These are phyloP conservation scores for Tylopilus sp. DNA, from an alignment of 768 basidiomycete species.

Conservation along the genomic window DNA sequence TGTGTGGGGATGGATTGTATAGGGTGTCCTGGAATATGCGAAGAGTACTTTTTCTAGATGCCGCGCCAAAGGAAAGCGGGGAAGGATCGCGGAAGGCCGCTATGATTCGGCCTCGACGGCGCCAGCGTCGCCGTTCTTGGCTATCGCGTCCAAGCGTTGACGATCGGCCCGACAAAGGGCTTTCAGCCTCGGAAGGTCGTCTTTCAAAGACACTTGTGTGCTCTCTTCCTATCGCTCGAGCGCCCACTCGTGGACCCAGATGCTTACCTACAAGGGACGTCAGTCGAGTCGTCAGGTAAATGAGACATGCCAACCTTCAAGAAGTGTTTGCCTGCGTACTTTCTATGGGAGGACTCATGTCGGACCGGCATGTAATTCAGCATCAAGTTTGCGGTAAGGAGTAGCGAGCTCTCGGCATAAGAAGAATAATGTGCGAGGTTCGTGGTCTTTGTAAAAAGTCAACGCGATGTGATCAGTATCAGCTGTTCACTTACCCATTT, in stretches of 20 bases:
- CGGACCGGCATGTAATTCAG: conserved; percentile 76
- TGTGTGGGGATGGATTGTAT: conserved; percentile 17
- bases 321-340: conserved; percentile 83
- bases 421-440: conserved; percentile 87
- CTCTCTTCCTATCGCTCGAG: conserved; percentile 68
- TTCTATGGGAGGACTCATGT: conserved; percentile 81
- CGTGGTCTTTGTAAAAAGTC: conserved; percentile 51
- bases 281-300: background rate
- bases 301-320: conserved; percentile 57
- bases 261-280: conserved; percentile 56
- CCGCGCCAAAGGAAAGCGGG: background rate
- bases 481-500: conserved; percentile 69
- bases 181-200: conserved; percentile 44
- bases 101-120: conserved; percentile 19
- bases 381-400: conserved; percentile 84
- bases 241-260: conserved; percentile 85
- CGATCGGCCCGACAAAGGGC: conserved; percentile 20
- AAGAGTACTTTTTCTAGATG: conserved; percentile 21
- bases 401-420: conserved; percentile 74
- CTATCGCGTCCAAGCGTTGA: conserved; percentile 13
- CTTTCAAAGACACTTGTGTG: conserved; percentile 53
- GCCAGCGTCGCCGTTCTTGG: conserved; percentile 7
- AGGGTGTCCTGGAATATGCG: conserved; percentile 28
- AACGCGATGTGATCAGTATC: background rate
- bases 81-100: background rate